Base-by-base conservation (phyloP, 31 red algal genomes). In the Pterothamnion heteromorphum region DNA sequence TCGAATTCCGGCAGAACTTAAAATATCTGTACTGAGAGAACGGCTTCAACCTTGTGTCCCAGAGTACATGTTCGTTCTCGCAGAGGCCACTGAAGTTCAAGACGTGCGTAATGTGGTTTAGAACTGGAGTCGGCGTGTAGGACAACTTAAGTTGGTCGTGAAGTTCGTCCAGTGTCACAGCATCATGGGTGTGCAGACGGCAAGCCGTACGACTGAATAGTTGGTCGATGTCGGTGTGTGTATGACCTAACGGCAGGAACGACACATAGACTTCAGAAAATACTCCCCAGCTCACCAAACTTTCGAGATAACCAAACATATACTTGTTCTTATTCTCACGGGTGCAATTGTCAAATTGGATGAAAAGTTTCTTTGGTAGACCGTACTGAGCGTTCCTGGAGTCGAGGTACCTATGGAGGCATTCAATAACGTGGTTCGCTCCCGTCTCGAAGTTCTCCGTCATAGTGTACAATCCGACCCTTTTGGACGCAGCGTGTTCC, bases 21-120 rank as follows among this genome's bases (percentile, higher is more conserved):
- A 88, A 88, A 36, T 44, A 88, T 9, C 84, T 88, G 37, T 44
- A 88, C 28, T 88, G 84, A 21, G 84, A 88, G 34, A 43, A 88
- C 26, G 30, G 84, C 37, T 3, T 43, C 4, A 21, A 36, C 5
- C 84, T 4, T 23, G 14, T 44, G 84, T 43, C 28, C 84, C 14
- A 14, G 18, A 39, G 34, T 20, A 4, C 5, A 9, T 44, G 37
- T 44, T 82, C 78, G 9, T 88, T 3, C 21, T 88, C 5, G 32
- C 14, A 88, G 3, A 44, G 37, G 4, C 34, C 37, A 33, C 28
- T 44, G 34, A 88, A 44, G 26, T 88, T 88, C 33, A 26, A 27
- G 14, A 88, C 84, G 44, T 43, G 34, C 4, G 84, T 9, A 4
- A 88, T 33, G 36, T 44, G 34, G 84, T 39, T 88, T 9, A 43